Conservation (phyloP, 768 basidiomycete species). For the Leccinellum rugosiceps region DNA sequence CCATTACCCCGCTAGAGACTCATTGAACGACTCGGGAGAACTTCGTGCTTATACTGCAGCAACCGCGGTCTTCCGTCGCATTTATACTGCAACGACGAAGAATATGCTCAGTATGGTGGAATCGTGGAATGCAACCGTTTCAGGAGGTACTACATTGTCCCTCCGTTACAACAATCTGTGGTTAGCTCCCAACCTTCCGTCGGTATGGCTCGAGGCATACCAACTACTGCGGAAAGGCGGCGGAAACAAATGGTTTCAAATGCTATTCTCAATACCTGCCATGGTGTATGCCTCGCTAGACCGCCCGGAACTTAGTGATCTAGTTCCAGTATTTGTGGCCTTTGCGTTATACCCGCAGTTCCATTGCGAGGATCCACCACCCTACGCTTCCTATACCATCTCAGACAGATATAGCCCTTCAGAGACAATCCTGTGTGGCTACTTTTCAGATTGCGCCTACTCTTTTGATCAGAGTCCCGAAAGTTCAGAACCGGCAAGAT, state of each 20-base stretch:
- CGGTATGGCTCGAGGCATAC: constrained; percentile 28
- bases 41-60: constrained; percentile 6
- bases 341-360: constrained; percentile 20
- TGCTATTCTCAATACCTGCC: neutral
- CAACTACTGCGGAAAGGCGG: constrained; percentile 15
- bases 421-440: neutral
- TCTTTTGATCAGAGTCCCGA: constrained; percentile 9
- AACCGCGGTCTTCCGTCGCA: neutral
- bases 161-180: constrained; percentile 24
- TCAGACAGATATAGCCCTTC: constrained; percentile 9
- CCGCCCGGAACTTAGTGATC: neutral
- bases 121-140: neutral
- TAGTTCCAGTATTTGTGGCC: constrained; percentile 17
- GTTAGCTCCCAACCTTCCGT: constrained; percentile 17
- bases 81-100: neutral
- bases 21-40: neutral
- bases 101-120: neutral
- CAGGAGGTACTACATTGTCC: neutral
- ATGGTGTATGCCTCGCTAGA: neutral
- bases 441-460: neutral
- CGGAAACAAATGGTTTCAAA: neutral
- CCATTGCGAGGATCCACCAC: constrained; percentile 10
- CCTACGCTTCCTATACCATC: constrained; percentile 6
- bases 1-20: constrained; percentile 10
- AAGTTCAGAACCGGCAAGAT: neutral